Evolutionary conservation across 164 flowering plant genomes (phyloP), one percentile per base, ranked within the genome.

Genomic region (Stephania cephalantha): DNA sequence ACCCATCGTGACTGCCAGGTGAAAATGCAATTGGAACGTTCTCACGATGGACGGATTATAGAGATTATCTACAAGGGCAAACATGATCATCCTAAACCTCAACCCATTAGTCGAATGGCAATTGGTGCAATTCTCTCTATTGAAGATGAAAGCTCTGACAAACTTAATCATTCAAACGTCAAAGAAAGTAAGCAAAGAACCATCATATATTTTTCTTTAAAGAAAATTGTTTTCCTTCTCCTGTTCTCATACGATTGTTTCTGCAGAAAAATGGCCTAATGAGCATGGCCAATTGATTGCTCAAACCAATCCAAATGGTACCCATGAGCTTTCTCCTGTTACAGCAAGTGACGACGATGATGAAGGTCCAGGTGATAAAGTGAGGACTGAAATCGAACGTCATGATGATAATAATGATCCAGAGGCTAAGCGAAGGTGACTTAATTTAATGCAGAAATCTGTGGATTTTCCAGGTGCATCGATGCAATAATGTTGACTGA

Each of bases 1-100:
- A 89, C 96, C 30, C 90, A 89, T 86, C 97, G 93, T 67, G 89
- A 87, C 75, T 92, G 97, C 77, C 89, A 89, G 78, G 97, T 90
- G 71, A 91, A 92, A 83, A 92, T 90, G 79, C 87, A 88, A 25
- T 86, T 92, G 80, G 97, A 88, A 80, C 90, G 93, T 12, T 84
- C 95, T 68, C 88, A 85, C 65, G 91, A 88, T 80, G 95, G 95
- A 53, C 86, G 86, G 67, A 88, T 92, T 78, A 87, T 87, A 48
- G 97, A 92, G 75, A 92, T 89, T 42, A 86, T 89, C 53, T 91
- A 91, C 71, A 91, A 87, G 79, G 95, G 95, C 55, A 81, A 85
- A 52, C 96, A 91, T 84, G 91, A 90, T 83, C 97, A 92, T 80
- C 93, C 93, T 15, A 92, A 90, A 83, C 97, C 97, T 76, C 90